Percentiles rank a stretch among this genome's conserved stretches.
phyloP scores from a whole-genome alignment of 2,329 filamentous ascomycete species.

The Juglanconis oblonga region DNA sequence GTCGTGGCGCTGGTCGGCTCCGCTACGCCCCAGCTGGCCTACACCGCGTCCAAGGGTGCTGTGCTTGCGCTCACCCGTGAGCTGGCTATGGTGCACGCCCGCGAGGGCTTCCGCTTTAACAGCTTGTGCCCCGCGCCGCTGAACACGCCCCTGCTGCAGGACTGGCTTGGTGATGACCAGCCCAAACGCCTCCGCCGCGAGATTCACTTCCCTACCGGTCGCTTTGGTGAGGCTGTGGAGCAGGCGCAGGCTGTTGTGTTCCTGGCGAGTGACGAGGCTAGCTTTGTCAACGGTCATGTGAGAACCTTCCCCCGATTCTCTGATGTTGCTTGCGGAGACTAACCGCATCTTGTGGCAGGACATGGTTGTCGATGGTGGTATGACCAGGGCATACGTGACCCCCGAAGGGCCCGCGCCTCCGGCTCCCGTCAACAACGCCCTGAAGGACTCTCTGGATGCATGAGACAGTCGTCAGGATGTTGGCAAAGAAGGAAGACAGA shows the following conservation, averaged over 20 bases:
- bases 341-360: conserved; percentile 50
- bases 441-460: conserved; percentile 42
- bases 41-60: conserved; percentile 91
- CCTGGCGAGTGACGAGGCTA: conserved; percentile 81
- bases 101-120: conserved; percentile 88
- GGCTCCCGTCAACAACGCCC: conserved; percentile 60
- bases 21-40: conserved; percentile 85
- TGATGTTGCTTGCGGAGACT: not conserved
- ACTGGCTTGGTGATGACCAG: conserved; percentile 87
- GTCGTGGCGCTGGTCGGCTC: conserved; percentile 85
- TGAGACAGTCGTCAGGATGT: not conserved
- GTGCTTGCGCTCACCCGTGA: conserved; percentile 88
- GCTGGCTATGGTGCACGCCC: conserved; percentile 85
- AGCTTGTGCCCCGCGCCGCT: conserved; percentile 84
- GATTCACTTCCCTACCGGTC: conserved; percentile 82
- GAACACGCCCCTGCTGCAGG: conserved; percentile 87
- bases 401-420: conserved; percentile 55
- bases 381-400: conserved; percentile 87
- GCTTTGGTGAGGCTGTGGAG: conserved; percentile 92
- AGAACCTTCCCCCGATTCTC: not conserved
- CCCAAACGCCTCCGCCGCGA: conserved; percentile 79
- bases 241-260: conserved; percentile 88
- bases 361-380: conserved; percentile 92
- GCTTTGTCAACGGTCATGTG: conserved; percentile 73
- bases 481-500: conserved; percentile 13